Evolutionary conservation across 176 grass and related monocot species (phyloP).

Genomic region (Triticum timopheevii): DNA sequence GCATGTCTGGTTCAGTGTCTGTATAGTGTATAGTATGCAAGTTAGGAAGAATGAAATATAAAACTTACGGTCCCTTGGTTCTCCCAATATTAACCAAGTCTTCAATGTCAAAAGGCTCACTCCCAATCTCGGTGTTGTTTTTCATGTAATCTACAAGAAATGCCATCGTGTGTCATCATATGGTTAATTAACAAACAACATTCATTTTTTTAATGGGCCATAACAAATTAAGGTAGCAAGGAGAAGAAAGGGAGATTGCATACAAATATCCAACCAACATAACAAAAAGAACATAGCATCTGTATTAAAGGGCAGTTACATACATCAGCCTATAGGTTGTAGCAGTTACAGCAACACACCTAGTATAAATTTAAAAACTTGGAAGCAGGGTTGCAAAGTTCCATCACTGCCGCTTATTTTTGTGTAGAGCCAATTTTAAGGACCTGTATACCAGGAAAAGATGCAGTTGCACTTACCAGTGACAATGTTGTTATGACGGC

Average conservation of each 20-base stretch:
- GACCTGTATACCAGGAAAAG: not conserved
- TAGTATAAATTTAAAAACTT: constrained; percentile 21
- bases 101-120: constrained; percentile 96
- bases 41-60: not conserved
- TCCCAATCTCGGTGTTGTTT: constrained; percentile 66
- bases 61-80: constrained; percentile 77
- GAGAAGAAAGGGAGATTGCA: not conserved
- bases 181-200: constrained; percentile 21
- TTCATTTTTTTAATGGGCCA: not conserved
- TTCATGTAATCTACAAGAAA: constrained; percentile 70
- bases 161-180: constrained; percentile 1
- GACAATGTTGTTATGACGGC: constrained; percentile 57
- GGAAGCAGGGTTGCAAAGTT: not conserved
- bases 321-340: constrained; percentile 9
- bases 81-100: constrained; percentile 85
- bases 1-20: not conserved
- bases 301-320: constrained; percentile 11
- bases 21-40: not conserved
- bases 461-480: constrained; percentile 52
- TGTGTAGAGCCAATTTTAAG: constrained; percentile 4
- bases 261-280: constrained; percentile 2
- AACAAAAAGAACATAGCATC: not conserved
- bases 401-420: constrained; percentile 6
- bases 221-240: constrained; percentile 9
- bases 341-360: not conserved